Evolutionary conservation across 2,329 filamentous ascomycete species (phyloP), one percentile per base, ranked within the genome.

Genomic region (Ophiostoma ulmi): DNA sequence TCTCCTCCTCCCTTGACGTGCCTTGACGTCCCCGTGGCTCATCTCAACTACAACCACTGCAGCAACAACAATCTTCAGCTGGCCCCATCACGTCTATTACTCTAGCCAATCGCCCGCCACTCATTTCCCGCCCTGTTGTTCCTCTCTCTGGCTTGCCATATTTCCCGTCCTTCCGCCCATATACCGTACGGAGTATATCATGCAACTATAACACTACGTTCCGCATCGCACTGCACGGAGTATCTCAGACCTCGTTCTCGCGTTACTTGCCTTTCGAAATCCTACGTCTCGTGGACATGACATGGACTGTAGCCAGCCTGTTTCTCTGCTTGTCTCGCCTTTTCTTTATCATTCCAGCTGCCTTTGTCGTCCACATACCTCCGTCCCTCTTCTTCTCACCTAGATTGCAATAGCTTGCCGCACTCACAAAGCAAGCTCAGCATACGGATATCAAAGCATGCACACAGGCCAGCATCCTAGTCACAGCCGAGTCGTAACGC

Each of bases 101-200:
- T 26, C 61, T 61, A 69, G 64, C 68, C 70, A 71, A 70, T 67
- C 61, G 70, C 44, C 67, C 70, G 44, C 58, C 22, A 48, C 67
- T 69, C 44, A 71, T 69, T 71, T 69, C 70, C 61, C 61, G 67
- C 70, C 67, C 67, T 58, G 39, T 20, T 35, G 41, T 70, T 38
- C 64, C 26, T 41, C 38, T 68, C 26, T 20, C 31, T 8, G 13
- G n/a, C n/a, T 14, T 58, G n/a, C 52, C 52, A 58, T 58, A 58
- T 58, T 26, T 38, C 55, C 35, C 48, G 31, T 36, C 35, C 44
- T 67, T 41, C 6, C 69, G 67, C 58, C 35, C 39, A 58, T 31
- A 48, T 48, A 31, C 31, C 17, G n/a, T 17, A 48, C 44, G 10
- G 17, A 48, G 44, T 20, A 48, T 48, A n/a, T 20, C 44, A 48